Conservation (phyloP, 768 basidiomycete genomes). For the Daedaleopsis nitida region DNA sequence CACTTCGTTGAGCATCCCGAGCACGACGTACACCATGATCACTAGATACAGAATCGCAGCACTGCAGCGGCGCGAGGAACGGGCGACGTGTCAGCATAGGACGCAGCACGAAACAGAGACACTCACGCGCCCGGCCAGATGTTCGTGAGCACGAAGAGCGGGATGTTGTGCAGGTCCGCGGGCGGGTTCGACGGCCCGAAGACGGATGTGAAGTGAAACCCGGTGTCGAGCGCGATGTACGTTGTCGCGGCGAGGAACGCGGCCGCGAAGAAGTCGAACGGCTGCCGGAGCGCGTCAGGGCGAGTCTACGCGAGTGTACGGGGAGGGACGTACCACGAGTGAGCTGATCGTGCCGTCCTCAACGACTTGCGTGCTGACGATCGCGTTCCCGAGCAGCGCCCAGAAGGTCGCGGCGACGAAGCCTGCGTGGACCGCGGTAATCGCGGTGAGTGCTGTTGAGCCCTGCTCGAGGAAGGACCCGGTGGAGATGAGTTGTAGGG, state of each 20-base stretch:
- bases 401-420: conserved; percentile 79
- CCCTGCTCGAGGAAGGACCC: conserved; percentile 83
- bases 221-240: conserved; percentile 87
- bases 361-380: conserved; percentile 86
- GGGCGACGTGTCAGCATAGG: conserved; percentile 3
- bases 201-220: conserved; percentile 60
- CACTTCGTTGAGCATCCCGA: conserved; percentile 73
- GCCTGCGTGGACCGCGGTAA: conserved; percentile 82
- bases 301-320: background rate
- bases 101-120: background rate
- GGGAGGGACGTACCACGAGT: conserved; percentile 52
- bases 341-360: conserved; percentile 85
- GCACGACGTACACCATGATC: conserved; percentile 81
- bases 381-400: conserved; percentile 71
- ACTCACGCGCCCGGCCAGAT: conserved; percentile 81
- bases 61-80: conserved; percentile 33
- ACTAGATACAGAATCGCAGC: conserved; percentile 68
- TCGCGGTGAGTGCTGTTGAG: conserved; percentile 60
- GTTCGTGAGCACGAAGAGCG: conserved; percentile 79
- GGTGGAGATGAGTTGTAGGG: conserved; percentile 80
- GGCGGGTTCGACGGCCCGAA: conserved; percentile 65
- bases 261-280: conserved; percentile 56
- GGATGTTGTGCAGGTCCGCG: conserved; percentile 57
- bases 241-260: conserved; percentile 70
- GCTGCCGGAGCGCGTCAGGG: conserved; percentile 41